phyloP scores from a whole-genome alignment of 2,329 filamentous ascomycete species.

The Pseudocercospora musae region DNA sequence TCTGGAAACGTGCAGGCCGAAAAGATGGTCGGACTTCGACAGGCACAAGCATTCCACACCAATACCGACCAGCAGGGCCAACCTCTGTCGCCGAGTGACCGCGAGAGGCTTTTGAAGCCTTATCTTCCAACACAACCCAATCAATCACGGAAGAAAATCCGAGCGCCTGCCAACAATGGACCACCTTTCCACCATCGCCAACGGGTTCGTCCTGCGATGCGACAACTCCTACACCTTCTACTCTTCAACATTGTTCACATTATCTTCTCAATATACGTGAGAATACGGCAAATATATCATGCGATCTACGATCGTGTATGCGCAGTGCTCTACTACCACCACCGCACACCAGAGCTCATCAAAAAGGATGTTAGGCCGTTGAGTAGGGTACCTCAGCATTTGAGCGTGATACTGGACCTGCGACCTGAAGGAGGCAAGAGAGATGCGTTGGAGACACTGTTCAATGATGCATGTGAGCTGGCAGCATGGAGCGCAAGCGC shows the following conservation, averaged over 20 bases:
- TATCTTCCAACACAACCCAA: constrained; percentile 32
- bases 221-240: constrained; percentile 55
- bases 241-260: constrained; percentile 70
- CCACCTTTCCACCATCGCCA: constrained; percentile 26
- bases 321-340: constrained; percentile 88
- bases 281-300: constrained; percentile 75
- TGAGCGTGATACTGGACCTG: constrained; percentile 79
- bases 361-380: constrained; percentile 77
- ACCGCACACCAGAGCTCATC: constrained; percentile 90
- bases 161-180: constrained; percentile 9
- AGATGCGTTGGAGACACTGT: constrained; percentile 74
- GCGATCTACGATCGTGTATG: constrained; percentile 72
- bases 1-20: not conserved
- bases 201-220: constrained; percentile 30
- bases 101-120: constrained; percentile 33
- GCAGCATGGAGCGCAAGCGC: constrained; percentile 90
- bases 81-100: constrained; percentile 28
- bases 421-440: constrained; percentile 65
- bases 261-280: constrained; percentile 84
- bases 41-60: constrained; percentile 30
- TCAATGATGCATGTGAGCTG: constrained; percentile 89
- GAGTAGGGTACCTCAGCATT: constrained; percentile 72
- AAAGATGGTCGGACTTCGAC: constrained; percentile 30
- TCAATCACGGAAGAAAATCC: constrained; percentile 9
- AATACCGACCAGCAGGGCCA: constrained; percentile 28